These are phyloP conservation scores for Ceriops decandra DNA, from an alignment of 345 rosid species.

Conservation along the genomic window DNA sequence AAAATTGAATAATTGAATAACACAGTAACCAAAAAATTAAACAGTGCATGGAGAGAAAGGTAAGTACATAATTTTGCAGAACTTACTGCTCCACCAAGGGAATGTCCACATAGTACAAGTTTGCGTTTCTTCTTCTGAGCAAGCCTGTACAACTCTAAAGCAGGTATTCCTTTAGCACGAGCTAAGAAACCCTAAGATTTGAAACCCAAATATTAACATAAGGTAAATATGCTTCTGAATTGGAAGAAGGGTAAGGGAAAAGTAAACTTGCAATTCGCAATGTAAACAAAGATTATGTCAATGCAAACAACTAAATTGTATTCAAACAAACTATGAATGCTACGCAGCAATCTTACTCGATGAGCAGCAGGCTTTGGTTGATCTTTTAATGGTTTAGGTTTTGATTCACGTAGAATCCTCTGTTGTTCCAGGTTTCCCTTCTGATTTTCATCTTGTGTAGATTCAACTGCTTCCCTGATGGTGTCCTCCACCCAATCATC, in stretches of 20 bases:
- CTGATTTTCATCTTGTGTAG: conserved; percentile 32
- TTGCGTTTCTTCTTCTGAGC: conserved; percentile 91
- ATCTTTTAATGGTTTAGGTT: conserved; percentile 50
- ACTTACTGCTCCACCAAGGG: conserved; percentile 98
- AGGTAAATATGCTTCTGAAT: background rate
- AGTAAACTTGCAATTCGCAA: background rate
- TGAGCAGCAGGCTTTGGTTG: conserved; percentile 90
- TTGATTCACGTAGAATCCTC: conserved; percentile 44
- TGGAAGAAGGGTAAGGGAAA: background rate
- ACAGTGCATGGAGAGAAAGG: conserved; percentile 5
- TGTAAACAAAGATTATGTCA: background rate
- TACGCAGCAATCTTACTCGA: conserved; percentile 51
- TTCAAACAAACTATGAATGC: conserved; percentile 7
- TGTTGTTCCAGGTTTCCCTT: conserved; percentile 46
- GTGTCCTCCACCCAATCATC: conserved; percentile 45
- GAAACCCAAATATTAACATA: conserved; percentile 11
- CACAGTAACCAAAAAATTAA: background rate
- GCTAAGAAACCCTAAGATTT: conserved; percentile 76
- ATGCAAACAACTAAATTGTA: background rate
- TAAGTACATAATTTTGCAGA: conserved; percentile 12
- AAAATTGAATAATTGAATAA: conserved; percentile 8
- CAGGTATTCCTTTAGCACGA: conserved; percentile 98
- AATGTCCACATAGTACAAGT: conserved; percentile 95
- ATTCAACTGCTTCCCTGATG: conserved; percentile 42
- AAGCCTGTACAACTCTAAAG: conserved; percentile 89